Evolutionary conservation across 1,284 basidiomycete genomes (phyloP), one percentile per base, ranked within the genome.

Genomic region (Fistulinella staudtii): DNA sequence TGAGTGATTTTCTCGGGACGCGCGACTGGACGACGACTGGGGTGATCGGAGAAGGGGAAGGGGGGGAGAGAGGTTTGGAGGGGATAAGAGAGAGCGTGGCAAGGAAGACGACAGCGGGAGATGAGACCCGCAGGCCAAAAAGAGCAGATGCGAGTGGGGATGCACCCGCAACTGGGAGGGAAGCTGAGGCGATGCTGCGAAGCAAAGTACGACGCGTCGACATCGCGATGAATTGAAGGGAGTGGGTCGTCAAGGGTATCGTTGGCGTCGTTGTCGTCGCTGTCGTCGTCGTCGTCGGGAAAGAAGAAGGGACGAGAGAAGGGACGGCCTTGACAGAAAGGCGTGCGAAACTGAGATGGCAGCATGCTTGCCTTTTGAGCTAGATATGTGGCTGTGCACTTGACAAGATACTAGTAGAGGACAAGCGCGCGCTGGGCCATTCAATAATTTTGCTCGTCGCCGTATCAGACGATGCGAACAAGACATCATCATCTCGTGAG

Each of bases 11-110:
- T 63, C 89, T 82, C 36, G 89, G 89, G 44, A 80, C 69, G 45
- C 73, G 71, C 50, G 77, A 75, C 44, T 82, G 77, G 57, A 88
- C 78, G 62, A 90, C 79, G 61, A 90, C 86, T 38, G 82, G 68
- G 18, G 80, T 85, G 58, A 89, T 87, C 46, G 80, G 77, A 33
- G 81, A 82, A 8, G 77, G 73, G 5, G 75, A 70, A 14, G 60
- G 54, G 5, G 79, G 73, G 9, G 67, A 59, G n/a, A 68, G 56
- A 23, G 76, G 70, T 47, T 71, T 72, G 30, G 73, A 63, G 45
- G 74, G 67, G 51, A 85, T 53, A 42, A 88, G 71, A 49, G 82
- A 80, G 45, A 85, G 59, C 14, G 80, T 69, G 15, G 79, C 64
- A 41, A 85, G 65, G 39, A 85, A 64, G 27, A 87, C 74, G 46